Conservation (phyloP, 352 stramenopile species). For the Blastocystis sp. region DNA sequence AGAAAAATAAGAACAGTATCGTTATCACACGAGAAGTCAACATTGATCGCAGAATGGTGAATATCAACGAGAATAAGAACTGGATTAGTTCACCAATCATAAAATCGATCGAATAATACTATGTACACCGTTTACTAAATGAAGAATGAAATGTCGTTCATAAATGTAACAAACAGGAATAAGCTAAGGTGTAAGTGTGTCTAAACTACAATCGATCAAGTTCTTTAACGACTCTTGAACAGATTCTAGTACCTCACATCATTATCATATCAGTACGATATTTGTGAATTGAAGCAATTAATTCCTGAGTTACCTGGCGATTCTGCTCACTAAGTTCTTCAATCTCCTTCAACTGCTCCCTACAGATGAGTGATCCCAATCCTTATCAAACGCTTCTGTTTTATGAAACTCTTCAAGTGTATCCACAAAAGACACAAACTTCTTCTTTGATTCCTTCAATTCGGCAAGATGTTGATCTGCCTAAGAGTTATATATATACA, state of each 20-base stretch:
- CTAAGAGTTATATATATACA: not conserved
- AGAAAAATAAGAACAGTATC: not conserved
- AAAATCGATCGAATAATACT: not conserved
- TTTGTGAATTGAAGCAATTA: not conserved
- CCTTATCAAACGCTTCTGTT: not conserved
- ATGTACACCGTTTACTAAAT: not conserved
- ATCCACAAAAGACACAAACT: not conserved
- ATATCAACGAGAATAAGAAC: not conserved
- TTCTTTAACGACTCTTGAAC: not conserved
- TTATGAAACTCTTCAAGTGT: not conserved
- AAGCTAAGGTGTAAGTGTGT: not conserved
- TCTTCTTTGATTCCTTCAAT: not conserved
- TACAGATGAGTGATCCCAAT: not conserved
- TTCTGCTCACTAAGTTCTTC: not conserved
- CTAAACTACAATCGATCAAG: not conserved
- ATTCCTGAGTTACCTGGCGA: not conserved
- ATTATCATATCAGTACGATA: not conserved
- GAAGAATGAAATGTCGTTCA: not conserved
- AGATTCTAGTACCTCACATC: not conserved
- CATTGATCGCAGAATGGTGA: not conserved
- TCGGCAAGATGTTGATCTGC: not conserved
- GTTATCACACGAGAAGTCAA: not conserved
- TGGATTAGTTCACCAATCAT: not conserved
- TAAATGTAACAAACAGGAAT: not conserved
- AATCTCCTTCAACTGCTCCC: not conserved